These are phyloP conservation scores for Saccharomycopsis phalli DNA, from an alignment of 1,139 yeast genomes.

Conservation along the genomic window DNA sequence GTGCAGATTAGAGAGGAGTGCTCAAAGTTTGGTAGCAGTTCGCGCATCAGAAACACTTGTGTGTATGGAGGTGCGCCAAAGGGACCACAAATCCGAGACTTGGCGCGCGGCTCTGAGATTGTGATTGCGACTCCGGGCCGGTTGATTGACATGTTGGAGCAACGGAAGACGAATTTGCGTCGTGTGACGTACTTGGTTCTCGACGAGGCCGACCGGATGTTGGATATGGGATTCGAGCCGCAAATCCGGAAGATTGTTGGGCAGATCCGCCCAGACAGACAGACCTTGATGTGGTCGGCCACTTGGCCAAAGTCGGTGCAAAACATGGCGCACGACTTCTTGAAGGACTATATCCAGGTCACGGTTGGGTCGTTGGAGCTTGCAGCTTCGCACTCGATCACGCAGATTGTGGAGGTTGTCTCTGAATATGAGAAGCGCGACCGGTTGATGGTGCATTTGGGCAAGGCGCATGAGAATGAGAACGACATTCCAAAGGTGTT, in stretches of 20 bases:
- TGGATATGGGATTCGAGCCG: slow-evolving; percentile 97
- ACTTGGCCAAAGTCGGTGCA: slow-evolving; percentile 99
- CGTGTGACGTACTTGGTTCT: slow-evolving; percentile 95
- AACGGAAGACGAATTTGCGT: slow-evolving; percentile 88
- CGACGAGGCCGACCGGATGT: slow-evolving; percentile 95
- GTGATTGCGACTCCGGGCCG: slow-evolving; percentile 97
- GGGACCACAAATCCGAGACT: slow-evolving; percentile 94
- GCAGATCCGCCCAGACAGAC: slow-evolving; percentile 95
- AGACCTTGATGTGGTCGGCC: slow-evolving; percentile 99
- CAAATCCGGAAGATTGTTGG: slow-evolving; percentile 92
- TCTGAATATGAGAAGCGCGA: slow-evolving; percentile 93
- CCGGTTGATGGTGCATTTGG: slow-evolving; percentile 76
- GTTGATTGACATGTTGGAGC: slow-evolving; percentile 93
- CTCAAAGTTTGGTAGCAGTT: slow-evolving; percentile 83
- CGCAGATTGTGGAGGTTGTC: slow-evolving; percentile 86
- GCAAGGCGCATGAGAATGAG: slow-evolving; percentile 63
- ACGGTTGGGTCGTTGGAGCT: slow-evolving; percentile 92
- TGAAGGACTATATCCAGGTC: slow-evolving; percentile 90
- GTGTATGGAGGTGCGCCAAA: slow-evolving; percentile 99
- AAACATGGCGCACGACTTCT: slow-evolving; percentile 81
- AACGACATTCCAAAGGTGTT: slow-evolving; percentile 53
- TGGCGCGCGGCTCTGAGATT: slow-evolving; percentile 91
- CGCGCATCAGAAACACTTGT: slow-evolving; percentile 94
- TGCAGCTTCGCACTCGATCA: slow-evolving; percentile 93
- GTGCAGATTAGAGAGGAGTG: slow-evolving; percentile 96